Evolutionary conservation across 1,284 basidiomycete genomes (phyloP).

Genomic region (Apiotrichum veenhuisii): DNA sequence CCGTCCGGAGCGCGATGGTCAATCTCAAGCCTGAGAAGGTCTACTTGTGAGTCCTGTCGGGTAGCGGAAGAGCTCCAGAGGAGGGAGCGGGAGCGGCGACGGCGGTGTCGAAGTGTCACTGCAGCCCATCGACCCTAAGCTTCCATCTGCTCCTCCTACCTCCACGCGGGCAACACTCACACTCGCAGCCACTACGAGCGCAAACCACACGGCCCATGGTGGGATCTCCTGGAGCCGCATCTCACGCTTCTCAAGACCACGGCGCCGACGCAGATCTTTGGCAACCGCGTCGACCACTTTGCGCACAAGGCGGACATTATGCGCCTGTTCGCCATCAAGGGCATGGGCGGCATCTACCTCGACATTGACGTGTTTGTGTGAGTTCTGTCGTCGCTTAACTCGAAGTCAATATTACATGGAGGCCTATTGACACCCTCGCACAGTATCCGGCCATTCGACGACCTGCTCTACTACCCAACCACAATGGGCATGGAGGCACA

Average conservation of each 20-base stretch:
- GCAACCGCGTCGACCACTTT: constrained; percentile 40
- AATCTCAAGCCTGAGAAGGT: constrained; percentile 48
- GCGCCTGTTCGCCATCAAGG: constrained; percentile 43
- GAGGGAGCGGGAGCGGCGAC: too few species aligned
- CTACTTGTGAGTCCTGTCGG: constrained; percentile 41
- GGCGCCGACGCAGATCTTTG: constrained; percentile 38
- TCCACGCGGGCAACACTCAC: too few species aligned
- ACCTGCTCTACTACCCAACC: constrained; percentile 43
- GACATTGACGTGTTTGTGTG: constrained; percentile 53
- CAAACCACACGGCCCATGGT: constrained; percentile 48
- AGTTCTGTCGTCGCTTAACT: constrained; percentile 2
- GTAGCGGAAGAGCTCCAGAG: too few species aligned
- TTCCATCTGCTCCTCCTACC: too few species aligned
- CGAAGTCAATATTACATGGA: background rate
- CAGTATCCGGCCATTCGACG: constrained; percentile 40
- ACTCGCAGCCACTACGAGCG: constrained; percentile 45
- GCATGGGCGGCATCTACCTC: constrained; percentile 53
- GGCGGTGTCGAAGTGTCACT: too few species aligned
- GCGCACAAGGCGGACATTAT: constrained; percentile 49
- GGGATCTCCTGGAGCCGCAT: constrained; percentile 42
- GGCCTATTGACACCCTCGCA: background rate
- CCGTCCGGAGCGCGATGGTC: constrained; percentile 49
- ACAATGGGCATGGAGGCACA: constrained; percentile 52
- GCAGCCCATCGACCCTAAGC: too few species aligned
- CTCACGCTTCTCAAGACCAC: constrained; percentile 42